A percentile compares a stretch with the other conserved stretches of the same genome.
phyloP scores from a whole-genome alignment of 108 stramenopile species.

The Fragilaria radians region DNA sequence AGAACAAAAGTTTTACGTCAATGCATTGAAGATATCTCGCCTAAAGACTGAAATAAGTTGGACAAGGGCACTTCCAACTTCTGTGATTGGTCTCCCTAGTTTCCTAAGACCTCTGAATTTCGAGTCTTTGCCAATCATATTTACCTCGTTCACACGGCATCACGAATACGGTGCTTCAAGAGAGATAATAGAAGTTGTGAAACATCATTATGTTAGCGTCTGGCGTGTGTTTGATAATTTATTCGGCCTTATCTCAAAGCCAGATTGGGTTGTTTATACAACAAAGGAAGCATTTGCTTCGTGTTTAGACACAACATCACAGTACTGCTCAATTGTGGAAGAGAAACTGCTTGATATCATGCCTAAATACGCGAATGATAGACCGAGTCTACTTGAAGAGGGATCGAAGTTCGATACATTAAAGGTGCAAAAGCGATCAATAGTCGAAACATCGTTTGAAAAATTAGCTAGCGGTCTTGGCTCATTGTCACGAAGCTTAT shows the following conservation, averaged over 20 bases:
- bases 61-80: slow-evolving; percentile 36
- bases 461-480: neutral
- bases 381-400: neutral
- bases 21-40: slow-evolving; percentile 41
- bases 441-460: neutral
- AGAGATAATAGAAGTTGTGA: slow-evolving; percentile 38
- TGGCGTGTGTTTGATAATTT: slow-evolving; percentile 48
- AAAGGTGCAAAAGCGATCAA: neutral
- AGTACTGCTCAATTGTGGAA: slow-evolving; percentile 1
- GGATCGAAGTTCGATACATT: neutral
- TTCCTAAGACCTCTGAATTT: slow-evolving; percentile 42
- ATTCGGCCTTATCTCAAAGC: slow-evolving; percentile 41
- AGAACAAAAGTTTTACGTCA: slow-evolving; percentile 53
- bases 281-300: slow-evolving; percentile 29
- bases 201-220: slow-evolving; percentile 44
- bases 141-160: slow-evolving; percentile 32
- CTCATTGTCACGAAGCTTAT: slow-evolving; percentile 10
- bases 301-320: slow-evolving; percentile 22
- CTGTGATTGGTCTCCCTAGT: slow-evolving; percentile 18
- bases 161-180: slow-evolving; percentile 47
- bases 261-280: slow-evolving; percentile 42
- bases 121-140: slow-evolving; percentile 36
- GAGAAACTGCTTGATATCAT: slow-evolving; percentile 5
- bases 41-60: slow-evolving; percentile 49
- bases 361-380: neutral